Conservation (phyloP, 169 alveolate genomes). For the Cryptosporidium meleagridis region DNA sequence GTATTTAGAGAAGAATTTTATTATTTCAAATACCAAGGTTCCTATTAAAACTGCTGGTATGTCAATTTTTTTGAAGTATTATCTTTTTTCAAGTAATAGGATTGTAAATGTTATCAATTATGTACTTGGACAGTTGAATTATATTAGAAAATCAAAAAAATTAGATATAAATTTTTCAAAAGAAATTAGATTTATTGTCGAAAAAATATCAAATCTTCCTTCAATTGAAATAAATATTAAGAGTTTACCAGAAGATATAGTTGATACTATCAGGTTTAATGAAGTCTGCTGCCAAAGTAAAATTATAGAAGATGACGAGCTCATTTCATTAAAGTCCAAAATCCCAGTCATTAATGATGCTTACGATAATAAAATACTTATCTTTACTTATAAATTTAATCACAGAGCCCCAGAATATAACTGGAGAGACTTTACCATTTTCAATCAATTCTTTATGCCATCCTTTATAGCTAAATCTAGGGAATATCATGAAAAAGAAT, state of each 20-base stretch:
- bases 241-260: neutral
- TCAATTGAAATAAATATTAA: slow-evolving; percentile 30
- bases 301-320: slow-evolving; percentile 7
- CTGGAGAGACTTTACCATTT: slow-evolving; percentile 17
- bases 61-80: slow-evolving; percentile 29
- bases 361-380: neutral
- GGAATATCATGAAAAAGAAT: slow-evolving; percentile 11
- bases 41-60: slow-evolving; percentile 47
- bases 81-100: slow-evolving; percentile 17
- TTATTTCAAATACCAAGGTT: slow-evolving; percentile 46
- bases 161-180: neutral
- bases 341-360: neutral
- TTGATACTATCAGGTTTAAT: slow-evolving; percentile 13
- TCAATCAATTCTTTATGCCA: slow-evolving; percentile 22
- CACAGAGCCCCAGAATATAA: neutral
- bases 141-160: slow-evolving; percentile 15
- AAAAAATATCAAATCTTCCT: slow-evolving; percentile 21
- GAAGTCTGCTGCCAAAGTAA: slow-evolving; percentile 10
- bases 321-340: slow-evolving; percentile 16
- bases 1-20: slow-evolving; percentile 57
- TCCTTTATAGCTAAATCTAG: slow-evolving; percentile 14
- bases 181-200: neutral
- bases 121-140: neutral
- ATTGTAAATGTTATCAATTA: neutral
- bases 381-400: slow-evolving; percentile 35